Evolutionary conservation across 495 filamentous ascomycete species (phyloP), one percentile per base, ranked within the genome.

Genomic region (Ramalina intermedia): DNA sequence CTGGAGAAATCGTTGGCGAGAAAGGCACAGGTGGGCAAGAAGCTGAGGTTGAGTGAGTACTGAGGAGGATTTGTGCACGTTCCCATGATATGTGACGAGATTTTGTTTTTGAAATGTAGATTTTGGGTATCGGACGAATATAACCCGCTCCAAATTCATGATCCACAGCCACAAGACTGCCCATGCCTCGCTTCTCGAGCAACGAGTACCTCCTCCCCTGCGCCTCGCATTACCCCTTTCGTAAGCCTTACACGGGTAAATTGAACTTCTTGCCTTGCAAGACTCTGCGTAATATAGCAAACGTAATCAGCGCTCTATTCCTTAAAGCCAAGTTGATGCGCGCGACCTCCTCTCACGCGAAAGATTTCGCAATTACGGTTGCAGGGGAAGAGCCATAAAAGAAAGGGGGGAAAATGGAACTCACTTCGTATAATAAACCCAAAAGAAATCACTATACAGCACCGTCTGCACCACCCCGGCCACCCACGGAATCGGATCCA

Each of bases 371-470:
- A 20, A 20, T 2, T 1, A 20, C 18, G 18, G 2, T 20, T 20
- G 18, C 18, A 20, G 18, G 18, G 18, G 2, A 20, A 20, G 4
- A 24, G 23, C 23, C 16, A 18, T 14, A 11, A 1, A 12, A 13
- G 17, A 12, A 41, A 9, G 17, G 12, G 14, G 2, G 2, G 8
- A 18, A 41, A 23, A 41, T n/a, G 7, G 46, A 46, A 61, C 78
- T 66, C 66, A 85, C 82, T 93, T 94, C 39, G 82, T 94, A 64
- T 94, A 98, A 66, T 98, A 98, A 53, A 98, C 94, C 73, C 86
- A 98, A 73, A 98, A 98, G 70, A 98, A 98, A 68, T 98, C 91
- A 46, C 86, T 94, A 67, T 98, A 98, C 46, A 96, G 72, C 24
- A 96, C 64, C 17, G 91, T 96, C 72, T 98, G 91, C 51, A 95